Percentiles rank a stretch among this genome's conserved stretches.
Conservation (phyloP, 2,329 filamentous ascomycete genomes). For the Endoconidiophora laricicola region DNA sequence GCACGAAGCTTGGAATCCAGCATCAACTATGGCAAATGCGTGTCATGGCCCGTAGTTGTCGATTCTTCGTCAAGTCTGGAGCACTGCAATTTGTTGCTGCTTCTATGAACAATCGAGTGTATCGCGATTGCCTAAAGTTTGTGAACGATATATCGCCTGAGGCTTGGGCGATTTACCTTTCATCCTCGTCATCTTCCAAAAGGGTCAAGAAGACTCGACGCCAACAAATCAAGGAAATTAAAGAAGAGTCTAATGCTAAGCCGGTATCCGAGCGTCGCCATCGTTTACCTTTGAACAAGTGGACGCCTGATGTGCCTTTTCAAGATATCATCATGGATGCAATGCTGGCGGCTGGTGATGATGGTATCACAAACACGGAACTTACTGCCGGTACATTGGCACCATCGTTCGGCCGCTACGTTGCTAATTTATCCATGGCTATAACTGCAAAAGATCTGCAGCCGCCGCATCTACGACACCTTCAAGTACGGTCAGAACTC, state of each 20-base stretch:
- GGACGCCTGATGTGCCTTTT: constrained; percentile 12
- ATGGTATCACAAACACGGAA: constrained; percentile 22
- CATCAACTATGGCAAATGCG: constrained; percentile 44
- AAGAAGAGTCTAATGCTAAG: constrained; percentile 5
- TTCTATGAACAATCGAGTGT: constrained; percentile 34
- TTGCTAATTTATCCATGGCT: constrained; percentile 15
- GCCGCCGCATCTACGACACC: constrained; percentile 24
- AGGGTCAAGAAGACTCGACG: constrained; percentile 12
- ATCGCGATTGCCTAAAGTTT: constrained; percentile 46
- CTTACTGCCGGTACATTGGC: constrained; percentile 22
- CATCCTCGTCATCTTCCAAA: constrained; percentile 7
- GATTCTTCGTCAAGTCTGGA: constrained; percentile 39
- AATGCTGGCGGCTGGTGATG: constrained; percentile 19
- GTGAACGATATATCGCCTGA: constrained; percentile 36
- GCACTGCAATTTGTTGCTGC: constrained; percentile 41
- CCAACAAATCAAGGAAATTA: constrained; percentile 10
- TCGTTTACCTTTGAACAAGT: constrained; percentile 1
- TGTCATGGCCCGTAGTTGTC: constrained; percentile 38
- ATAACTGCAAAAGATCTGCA: constrained; percentile 21
- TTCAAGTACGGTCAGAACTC: constrained; percentile 19
- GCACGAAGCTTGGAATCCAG: constrained; percentile 38
- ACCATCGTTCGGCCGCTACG: constrained; percentile 21
- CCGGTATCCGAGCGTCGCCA: background rate
- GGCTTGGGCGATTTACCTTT: constrained; percentile 38
- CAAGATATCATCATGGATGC: constrained; percentile 20